Evolutionary conservation across 306 rosid species (phyloP), one percentile per base, ranked within the genome.

Genomic region (Canavalia ensiformis): DNA sequence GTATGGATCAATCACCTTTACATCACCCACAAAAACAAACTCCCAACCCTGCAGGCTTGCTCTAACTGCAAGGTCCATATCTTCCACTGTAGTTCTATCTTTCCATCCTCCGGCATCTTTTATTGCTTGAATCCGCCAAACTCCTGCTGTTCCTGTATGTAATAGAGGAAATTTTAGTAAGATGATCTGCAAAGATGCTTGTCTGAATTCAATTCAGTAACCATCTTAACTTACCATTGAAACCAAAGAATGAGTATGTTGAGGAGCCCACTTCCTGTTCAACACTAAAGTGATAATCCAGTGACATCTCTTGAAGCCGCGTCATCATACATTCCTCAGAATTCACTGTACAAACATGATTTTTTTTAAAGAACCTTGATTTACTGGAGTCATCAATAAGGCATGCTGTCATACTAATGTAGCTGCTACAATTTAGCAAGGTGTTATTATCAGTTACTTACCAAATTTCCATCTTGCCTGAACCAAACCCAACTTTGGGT

Each of bases 211-310:
- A 63, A 73, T 55, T 28, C 4, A 41, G 31, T 25, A 37, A 41
- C 75, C 75, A 42, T 79, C 29, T 51, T 30, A 68, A 77, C 83
- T 72, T 75, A 83, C 92, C 89, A 75, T 89, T 89, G 81, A 87
- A 89, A 66, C 92, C 92, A n/a, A 87, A 89, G 86, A 89, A 89
- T 39, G 90, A 77, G 87, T 80, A 85, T 44, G 90, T 87, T 68
- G 90, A 85, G 39, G 92, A 89, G 74, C 88, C 90, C 35, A 87
- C 92, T 87, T 89, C 90, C 77, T 89, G 92, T 80, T 89, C 92
- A 30, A 87, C 90, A 8, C 82, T 71, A 67, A 89, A 89, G 78
- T 89, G 92, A 75, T 89, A 89, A 69, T 87, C 88, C 1, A 89
- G 89, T 18, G 92, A 87, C 90, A 87, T 89, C 78, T 89, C 90